Evolutionary conservation across 116 monocot species (phyloP), one percentile per base, ranked within the genome.

Genomic region (Dioscorea cayenensis): DNA sequence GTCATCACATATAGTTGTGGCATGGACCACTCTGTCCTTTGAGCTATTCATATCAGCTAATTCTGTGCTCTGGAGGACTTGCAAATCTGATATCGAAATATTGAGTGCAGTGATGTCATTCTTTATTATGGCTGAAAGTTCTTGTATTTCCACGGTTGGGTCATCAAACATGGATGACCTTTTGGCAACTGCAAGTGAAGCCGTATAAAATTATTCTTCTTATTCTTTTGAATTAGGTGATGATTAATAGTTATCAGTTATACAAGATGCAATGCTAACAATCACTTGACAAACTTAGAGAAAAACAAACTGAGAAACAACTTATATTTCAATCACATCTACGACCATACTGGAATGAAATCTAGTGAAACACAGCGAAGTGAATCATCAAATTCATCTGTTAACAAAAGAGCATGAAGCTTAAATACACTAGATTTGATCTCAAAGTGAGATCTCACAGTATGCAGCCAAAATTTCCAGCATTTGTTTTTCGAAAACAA

Each of bases 101-200:
- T 73, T 73, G 14, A 73, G 28, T 7, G 50, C 65, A 1, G 50
- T 51, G 14, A 73, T 65, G n/a, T 73, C 73, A 23, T 73, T 64
- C 23, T 73, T 73, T 28, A 73, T 65, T 4, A 73, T 19, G 19
- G 65, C 65, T 51, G 73, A 65, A 4, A 73, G 73, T 35, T 73
- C 73, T 27, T 73, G 73, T 65, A 73, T 66, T 37, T 74, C 66
- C 66, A 74, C 5, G 4, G 27, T 32, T 1, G 74, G 74, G 37
- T 74, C 74, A 66, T 66, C 58, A 59, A 74, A 74, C 22, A 74
- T 58, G 13, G 74, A 74, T 36, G 74, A 66, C 36, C 66, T 74
- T 25, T 74, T 74, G 3, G 74, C 74, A 66, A 74, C 74, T 74
- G 66, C 51, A 51, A 35, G 13, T 10, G 3, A 28, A 60, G 14